A percentile compares a stretch with the other conserved stretches of the same genome.
These are phyloP conservation scores for Euryodendron excelsum DNA, from an alignment of 148 eudicot genomes.

Conservation along the genomic window DNA sequence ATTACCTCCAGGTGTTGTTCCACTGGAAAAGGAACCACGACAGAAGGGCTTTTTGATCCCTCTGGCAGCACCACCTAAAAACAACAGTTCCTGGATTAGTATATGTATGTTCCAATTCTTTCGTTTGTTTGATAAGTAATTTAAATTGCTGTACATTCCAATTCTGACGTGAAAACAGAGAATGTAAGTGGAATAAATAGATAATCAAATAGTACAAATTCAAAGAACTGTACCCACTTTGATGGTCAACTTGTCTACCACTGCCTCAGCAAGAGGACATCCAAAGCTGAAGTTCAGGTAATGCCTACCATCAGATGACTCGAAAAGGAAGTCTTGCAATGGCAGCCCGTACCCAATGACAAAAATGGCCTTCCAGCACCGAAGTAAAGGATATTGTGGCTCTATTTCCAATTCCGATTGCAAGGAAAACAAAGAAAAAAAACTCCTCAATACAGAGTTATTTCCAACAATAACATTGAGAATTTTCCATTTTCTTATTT, in stretches of 20 bases:
- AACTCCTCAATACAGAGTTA: background rate
- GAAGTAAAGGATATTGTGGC: slow-evolving; percentile 96
- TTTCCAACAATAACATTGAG: background rate
- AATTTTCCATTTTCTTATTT: slow-evolving; percentile 1
- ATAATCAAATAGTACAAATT: background rate
- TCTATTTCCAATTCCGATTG: slow-evolving; percentile 94
- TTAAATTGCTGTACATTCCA: slow-evolving; percentile 1
- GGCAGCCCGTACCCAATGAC: slow-evolving; percentile 88
- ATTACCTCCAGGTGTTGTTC: slow-evolving; percentile 80
- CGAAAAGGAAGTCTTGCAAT: slow-evolving; percentile 81
- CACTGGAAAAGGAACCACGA: slow-evolving; percentile 62
- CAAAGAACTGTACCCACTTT: slow-evolving; percentile 49
- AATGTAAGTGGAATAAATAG: background rate
- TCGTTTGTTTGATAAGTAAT: too few relatives aligned
- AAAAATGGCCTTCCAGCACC: slow-evolving; percentile 97
- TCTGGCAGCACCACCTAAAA: slow-evolving; percentile 90
- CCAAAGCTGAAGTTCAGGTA: slow-evolving; percentile 87
- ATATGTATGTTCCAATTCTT: slow-evolving; percentile 13
- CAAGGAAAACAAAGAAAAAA: slow-evolving; percentile 19
- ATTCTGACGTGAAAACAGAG: background rate
- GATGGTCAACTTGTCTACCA: slow-evolving; percentile 74
- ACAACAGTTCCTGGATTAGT: slow-evolving; percentile 1
- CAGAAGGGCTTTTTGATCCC: slow-evolving; percentile 77
- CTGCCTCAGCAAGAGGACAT: slow-evolving; percentile 70
- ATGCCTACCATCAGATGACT: slow-evolving; percentile 73